Evolutionary conservation across 305 asterid species (phyloP).

Genomic region (Plantago coronopus): DNA sequence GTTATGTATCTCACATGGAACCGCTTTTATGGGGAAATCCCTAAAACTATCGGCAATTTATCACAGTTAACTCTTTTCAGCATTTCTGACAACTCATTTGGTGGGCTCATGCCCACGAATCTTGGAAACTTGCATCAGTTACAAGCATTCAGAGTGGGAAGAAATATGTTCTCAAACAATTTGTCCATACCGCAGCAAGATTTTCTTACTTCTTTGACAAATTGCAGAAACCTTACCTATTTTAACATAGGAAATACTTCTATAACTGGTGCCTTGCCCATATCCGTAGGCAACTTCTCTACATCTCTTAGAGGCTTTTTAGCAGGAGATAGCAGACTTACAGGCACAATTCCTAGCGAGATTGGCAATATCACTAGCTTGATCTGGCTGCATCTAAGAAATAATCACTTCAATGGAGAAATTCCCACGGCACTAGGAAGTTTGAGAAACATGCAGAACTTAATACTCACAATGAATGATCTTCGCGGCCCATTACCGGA

Average conservation of each 20-base stretch:
- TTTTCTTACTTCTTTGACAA: slow-evolving; percentile 9
- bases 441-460: slow-evolving; percentile 13
- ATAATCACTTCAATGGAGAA: slow-evolving; percentile 18
- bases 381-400: neutral
- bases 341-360: slow-evolving; percentile 19
- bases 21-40: slow-evolving; percentile 19
- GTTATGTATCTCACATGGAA: neutral
- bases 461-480: neutral
- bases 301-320: neutral
- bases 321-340: neutral
- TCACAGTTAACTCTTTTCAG: neutral
- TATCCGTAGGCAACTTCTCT: slow-evolving; percentile 23
- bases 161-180: slow-evolving; percentile 10
- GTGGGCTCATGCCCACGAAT: slow-evolving; percentile 16
- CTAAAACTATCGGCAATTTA: neutral
- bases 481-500: slow-evolving; percentile 12
- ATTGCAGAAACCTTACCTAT: neutral
- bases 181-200: slow-evolving; percentile 16
- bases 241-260: neutral
- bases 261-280: slow-evolving; percentile 21
- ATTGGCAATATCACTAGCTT: slow-evolving; percentile 23
- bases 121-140: slow-evolving; percentile 19
- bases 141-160: neutral
- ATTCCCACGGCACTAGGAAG: slow-evolving; percentile 22
- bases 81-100: slow-evolving; percentile 13